A percentile compares a stretch with the other conserved stretches of the same genome.
Conservation (phyloP, 2,329 filamentous ascomycete genomes). For the Paradendryphiella salina region DNA sequence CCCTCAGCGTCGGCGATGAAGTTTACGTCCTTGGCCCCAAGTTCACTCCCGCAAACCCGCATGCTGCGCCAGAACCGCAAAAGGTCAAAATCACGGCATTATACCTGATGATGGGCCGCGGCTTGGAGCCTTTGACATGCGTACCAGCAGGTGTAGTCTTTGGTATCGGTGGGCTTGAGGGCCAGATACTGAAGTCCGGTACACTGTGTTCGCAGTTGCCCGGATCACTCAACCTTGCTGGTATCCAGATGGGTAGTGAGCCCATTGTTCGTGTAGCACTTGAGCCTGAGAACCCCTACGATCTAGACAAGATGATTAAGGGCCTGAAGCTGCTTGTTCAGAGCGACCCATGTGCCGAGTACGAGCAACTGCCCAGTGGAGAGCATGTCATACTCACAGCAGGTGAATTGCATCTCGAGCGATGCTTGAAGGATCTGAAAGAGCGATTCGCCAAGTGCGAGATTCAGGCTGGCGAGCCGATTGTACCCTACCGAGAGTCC, state of each 20-base stretch:
- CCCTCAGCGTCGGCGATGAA: conserved; percentile 82
- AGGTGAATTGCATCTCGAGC: conserved; percentile 89
- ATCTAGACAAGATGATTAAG: conserved; percentile 92
- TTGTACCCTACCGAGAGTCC: conserved; percentile 93
- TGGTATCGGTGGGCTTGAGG: conserved; percentile 88
- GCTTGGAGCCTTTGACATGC: conserved; percentile 76
- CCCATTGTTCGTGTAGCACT: conserved; percentile 95
- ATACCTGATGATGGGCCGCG: conserved; percentile 94
- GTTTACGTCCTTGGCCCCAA: conserved; percentile 92
- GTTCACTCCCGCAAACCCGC: conserved; percentile 79
- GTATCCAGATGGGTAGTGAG: conserved; percentile 76
- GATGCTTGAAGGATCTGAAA: conserved; percentile 88
- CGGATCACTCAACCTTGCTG: conserved; percentile 87
- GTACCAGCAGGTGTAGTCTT: conserved; percentile 95
- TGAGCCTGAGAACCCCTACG: conserved; percentile 87
- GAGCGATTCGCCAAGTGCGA: conserved; percentile 94
- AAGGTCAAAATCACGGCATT: conserved; percentile 84
- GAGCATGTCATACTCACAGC: conserved; percentile 95
- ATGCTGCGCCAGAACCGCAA: conserved; percentile 71
- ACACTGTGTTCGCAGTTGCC: conserved; percentile 87
- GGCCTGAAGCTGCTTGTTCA: conserved; percentile 87
- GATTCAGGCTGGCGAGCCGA: conserved; percentile 89
- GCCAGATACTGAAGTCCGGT: conserved; percentile 91
- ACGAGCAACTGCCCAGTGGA: conserved; percentile 88
- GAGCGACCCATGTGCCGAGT: conserved; percentile 93